Percentiles rank a stretch among this genome's conserved stretches.
Conservation (phyloP, 495 filamentous ascomycete species). For the Aspergillus mulundensis region DNA sequence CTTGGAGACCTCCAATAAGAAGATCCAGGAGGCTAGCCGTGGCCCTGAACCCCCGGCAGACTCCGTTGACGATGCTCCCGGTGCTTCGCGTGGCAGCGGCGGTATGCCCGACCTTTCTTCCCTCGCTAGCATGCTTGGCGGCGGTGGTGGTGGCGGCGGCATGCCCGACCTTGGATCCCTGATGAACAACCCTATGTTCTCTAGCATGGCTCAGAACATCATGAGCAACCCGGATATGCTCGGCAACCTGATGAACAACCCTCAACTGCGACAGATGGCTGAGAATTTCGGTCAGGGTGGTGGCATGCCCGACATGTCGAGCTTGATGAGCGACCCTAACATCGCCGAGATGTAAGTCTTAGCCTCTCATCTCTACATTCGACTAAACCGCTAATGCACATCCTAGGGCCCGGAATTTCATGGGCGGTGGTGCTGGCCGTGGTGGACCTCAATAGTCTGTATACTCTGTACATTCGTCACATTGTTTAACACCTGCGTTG, state of each 20-base stretch:
- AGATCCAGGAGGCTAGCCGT: conserved; percentile 65
- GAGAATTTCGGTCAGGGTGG: conserved; percentile 54
- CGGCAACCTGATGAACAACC: conserved; percentile 88
- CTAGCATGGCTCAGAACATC: conserved; percentile 90
- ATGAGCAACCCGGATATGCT: conserved; percentile 95
- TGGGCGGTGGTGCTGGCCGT: conserved; percentile 55
- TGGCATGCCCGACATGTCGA: conserved; percentile 75
- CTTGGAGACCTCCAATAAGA: conserved; percentile 81
- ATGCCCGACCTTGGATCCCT: conserved; percentile 81
- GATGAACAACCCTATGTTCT: conserved; percentile 98
- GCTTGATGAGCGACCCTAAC: conserved; percentile 83
- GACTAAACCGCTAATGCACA: conserved; percentile 16
- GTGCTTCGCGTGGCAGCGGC: conserved; percentile 49
- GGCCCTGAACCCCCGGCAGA: conserved; percentile 48
- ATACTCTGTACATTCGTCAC: background rate
- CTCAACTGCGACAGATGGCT: conserved; percentile 75
- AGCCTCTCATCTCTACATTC: background rate
- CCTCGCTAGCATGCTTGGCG: conserved; percentile 69
- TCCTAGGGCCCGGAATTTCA: conserved; percentile 70
- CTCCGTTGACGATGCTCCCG: conserved; percentile 43
- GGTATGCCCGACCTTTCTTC: conserved; percentile 76
- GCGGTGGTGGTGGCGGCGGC: conserved; percentile 62
- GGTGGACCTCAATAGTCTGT: conserved; percentile 17
- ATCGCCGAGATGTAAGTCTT: conserved; percentile 86
- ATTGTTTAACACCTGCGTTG: background rate